phyloP scores from a whole-genome alignment of 306 rosid genomes.

The Crotalaria pallida region DNA sequence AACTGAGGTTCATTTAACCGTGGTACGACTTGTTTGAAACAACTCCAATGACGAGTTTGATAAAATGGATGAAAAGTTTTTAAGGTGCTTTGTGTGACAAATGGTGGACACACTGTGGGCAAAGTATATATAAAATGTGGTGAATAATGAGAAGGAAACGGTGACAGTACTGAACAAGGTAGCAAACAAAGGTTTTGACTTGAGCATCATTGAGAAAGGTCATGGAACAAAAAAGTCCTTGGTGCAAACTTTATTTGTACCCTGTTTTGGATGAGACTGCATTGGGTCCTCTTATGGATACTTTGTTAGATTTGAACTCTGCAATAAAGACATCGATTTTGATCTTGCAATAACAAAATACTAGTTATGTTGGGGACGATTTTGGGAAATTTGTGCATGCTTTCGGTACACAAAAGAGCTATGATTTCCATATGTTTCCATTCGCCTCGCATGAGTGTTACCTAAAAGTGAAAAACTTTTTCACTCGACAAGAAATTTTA shows the following conservation, averaged over 20 bases:
- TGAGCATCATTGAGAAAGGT: slow-evolving; percentile 33
- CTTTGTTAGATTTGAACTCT: slow-evolving; percentile 39
- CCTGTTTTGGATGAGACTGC: slow-evolving; percentile 37
- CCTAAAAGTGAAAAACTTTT: no score
- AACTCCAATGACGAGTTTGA: slow-evolving; percentile 23
- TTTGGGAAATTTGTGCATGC: background rate
- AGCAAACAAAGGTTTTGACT: slow-evolving; percentile 29
- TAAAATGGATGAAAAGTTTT: slow-evolving; percentile 9
- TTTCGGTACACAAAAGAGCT: no score
- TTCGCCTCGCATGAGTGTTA: no score
- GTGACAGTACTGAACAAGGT: slow-evolving; percentile 24
- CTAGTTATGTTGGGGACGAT: background rate
- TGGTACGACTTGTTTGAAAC: slow-evolving; percentile 39
- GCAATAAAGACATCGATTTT: slow-evolving; percentile 30
- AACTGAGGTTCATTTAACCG: slow-evolving; percentile 18
- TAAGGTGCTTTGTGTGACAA: background rate
- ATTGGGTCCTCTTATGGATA: slow-evolving; percentile 40
- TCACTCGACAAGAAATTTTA: no score
- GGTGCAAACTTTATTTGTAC: slow-evolving; percentile 33
- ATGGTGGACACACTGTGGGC: background rate
- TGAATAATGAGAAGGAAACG: slow-evolving; percentile 35
- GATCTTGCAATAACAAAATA: slow-evolving; percentile 21
- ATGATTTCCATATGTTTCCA: no score
- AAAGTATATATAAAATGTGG: slow-evolving; percentile 28
- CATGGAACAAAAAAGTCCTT: slow-evolving; percentile 36